These are phyloP conservation scores for Talaromyces sp. DNA, from an alignment of 2,329 filamentous ascomycete genomes.

Conservation along the genomic window DNA sequence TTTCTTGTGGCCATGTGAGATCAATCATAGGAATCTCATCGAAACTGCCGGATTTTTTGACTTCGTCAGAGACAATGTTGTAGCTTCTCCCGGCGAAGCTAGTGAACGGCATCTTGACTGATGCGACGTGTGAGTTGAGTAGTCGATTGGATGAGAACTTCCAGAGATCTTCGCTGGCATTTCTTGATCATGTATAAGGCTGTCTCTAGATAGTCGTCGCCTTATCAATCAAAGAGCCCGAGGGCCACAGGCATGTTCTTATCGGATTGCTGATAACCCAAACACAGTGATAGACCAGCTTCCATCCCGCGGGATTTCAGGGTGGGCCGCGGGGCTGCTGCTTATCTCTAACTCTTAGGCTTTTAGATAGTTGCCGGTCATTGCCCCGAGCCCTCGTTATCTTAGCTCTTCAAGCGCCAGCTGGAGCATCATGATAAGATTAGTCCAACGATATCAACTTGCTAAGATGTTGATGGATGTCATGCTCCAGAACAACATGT, in stretches of 20 bases:
- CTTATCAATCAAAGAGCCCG: neutral
- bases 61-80: constrained; percentile 11
- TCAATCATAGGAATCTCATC: constrained; percentile 46
- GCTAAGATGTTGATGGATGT: neutral
- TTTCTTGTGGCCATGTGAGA: constrained; percentile 34
- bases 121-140: neutral
- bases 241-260: neutral
- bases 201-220: neutral
- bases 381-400: neutral
- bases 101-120: constrained; percentile 11
- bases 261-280: neutral
- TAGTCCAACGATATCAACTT: neutral
- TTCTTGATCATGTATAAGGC: neutral
- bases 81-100: constrained; percentile 16
- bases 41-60: constrained; percentile 19
- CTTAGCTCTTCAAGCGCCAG: neutral
- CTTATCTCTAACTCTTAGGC: neutral
- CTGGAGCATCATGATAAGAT: neutral
- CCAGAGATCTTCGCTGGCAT: neutral
- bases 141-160: neutral
- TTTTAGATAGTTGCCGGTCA: neutral
- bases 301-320: constrained; percentile 8
- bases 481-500: neutral
- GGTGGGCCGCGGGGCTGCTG: neutral
- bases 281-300: neutral